phyloP scores from a whole-genome alignment of 202 grass and related monocot genomes.

The Carex sylvatica region DNA sequence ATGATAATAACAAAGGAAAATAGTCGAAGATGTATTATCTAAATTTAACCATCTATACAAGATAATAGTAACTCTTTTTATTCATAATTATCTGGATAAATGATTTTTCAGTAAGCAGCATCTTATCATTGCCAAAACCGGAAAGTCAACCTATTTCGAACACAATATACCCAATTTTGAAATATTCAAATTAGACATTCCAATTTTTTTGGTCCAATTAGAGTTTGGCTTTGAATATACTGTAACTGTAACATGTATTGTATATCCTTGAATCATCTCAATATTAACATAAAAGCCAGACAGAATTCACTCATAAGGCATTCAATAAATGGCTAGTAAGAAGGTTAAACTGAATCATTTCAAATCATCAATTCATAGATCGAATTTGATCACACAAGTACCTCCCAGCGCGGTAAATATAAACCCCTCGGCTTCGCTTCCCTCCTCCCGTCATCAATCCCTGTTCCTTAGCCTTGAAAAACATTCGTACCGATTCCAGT shows the following conservation, averaged over 20 bases:
- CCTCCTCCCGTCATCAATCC: constrained; percentile 17
- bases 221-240: neutral
- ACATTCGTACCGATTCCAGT: constrained; percentile 56
- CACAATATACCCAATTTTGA: neutral
- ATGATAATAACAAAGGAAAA: constrained; percentile 12
- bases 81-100: neutral
- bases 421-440: constrained; percentile 31
- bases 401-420: constrained; percentile 67
- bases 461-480: constrained; percentile 33
- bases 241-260: neutral
- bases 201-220: neutral
- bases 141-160: neutral
- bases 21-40: neutral
- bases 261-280: neutral
- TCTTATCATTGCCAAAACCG: neutral
- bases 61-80: neutral
- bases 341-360: neutral
- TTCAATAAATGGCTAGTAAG: neutral
- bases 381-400: neutral
- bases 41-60: neutral
- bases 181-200: neutral
- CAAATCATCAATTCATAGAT: neutral
- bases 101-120: neutral
- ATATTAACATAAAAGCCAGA: neutral
- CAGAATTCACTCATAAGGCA: neutral